Conservation (phyloP, 2,329 filamentous ascomycete genomes). For the Stenocarpella maydis region DNA sequence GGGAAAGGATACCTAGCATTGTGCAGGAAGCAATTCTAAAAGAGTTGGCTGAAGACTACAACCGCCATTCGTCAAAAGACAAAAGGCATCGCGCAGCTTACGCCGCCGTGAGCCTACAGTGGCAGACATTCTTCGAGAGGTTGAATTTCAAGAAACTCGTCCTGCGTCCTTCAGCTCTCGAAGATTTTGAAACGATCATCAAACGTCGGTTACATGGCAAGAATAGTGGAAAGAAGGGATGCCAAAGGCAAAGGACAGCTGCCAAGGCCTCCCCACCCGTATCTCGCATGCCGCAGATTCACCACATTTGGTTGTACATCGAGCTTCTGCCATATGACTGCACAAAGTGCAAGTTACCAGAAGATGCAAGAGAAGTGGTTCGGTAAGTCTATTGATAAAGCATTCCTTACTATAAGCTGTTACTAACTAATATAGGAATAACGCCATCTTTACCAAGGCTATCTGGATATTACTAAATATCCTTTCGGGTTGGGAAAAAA, state of each 20-base stretch:
- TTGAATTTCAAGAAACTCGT: slow-evolving; percentile 10
- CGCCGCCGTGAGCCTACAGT: slow-evolving; percentile 12
- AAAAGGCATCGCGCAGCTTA: not conserved
- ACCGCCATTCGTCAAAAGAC: not conserved
- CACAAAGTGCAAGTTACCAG: not conserved
- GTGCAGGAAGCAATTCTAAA: not conserved
- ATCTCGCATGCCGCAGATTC: not conserved
- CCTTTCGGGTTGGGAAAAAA: slow-evolving; percentile 1
- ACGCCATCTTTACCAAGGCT: slow-evolving; percentile 10
- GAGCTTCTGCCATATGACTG: slow-evolving; percentile 19
- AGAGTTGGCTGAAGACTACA: not conserved
- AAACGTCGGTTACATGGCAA: not conserved
- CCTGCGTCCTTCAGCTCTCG: not conserved
- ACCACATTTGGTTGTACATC: slow-evolving; percentile 15
- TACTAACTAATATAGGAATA: slow-evolving; percentile 9
- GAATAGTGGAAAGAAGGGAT: not conserved
- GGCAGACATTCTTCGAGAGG: slow-evolving; percentile 14
- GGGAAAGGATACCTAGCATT: slow-evolving; percentile 35
- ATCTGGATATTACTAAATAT: slow-evolving; percentile 2
- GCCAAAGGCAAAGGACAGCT: not conserved
- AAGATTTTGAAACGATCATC: not conserved
- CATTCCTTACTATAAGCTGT: not conserved
- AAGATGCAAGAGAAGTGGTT: not conserved
- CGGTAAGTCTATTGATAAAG: not conserved
- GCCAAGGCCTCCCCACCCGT: no score